Evolutionary conservation across 1,139 yeast species (phyloP), one percentile per base, ranked within the genome.

Genomic region (Keqinozyma sinolaborantium): DNA sequence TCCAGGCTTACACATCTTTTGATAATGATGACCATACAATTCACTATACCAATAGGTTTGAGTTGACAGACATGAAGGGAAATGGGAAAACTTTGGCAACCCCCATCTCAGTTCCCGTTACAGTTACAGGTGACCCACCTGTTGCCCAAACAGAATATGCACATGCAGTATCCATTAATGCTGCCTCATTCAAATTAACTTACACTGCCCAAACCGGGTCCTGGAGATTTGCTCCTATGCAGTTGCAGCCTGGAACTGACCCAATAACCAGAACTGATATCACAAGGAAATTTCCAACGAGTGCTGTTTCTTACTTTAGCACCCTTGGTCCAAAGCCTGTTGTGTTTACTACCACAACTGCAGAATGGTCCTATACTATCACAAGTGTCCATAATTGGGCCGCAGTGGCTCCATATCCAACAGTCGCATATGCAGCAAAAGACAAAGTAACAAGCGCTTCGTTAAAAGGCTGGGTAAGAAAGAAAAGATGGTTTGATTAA

Each of bases 151-250:
- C 58, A 8, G 29, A 47, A 19, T 57, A 66, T n/a, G n/a, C 26
- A 51, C 34, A 15, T n/a, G n/a, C n/a, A n/a, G n/a, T n/a, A 9
- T 41, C 53, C 18, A 29, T 54, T 30, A 47, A 62, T 40, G 53
- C 67, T 4, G 29, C 41, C n/a, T 63, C 70, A 4, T 67, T 65
- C 39, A 35, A 63, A 6, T 44, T 85, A 6, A 70, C 88, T 4
- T 88, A 87, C 58, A 73, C 88, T 2, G 40, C 50, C 38, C 97
- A 88, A 62, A 83, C 95, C 0, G 95, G 95, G 24, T 57, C 42
- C 30, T 73, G 82, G 2, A 70, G 86, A 53, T 85, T 63, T 57
- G 97, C 97, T 1, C 95, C 96, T 30, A 87, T 88, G 95, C 96
- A 87, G 60, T 57, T 67, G 37, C 48, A 87, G 59, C 96, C 97